Base-by-base conservation (phyloP, 768 basidiomycete species). In the Pseudohyphozyma bogoriensis region DNA sequence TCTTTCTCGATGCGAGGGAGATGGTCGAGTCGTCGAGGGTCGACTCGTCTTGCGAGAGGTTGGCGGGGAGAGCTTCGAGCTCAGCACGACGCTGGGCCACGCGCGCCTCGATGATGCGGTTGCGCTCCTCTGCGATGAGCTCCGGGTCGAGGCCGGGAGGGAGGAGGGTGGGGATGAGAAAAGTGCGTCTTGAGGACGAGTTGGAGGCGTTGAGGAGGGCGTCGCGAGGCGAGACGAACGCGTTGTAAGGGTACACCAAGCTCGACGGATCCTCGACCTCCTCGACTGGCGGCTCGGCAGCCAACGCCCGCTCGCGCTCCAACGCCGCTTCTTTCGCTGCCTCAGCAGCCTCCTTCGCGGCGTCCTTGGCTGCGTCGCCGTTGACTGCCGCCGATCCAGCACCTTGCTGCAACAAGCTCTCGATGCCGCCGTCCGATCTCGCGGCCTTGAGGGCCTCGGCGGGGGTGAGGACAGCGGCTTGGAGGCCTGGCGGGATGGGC, bases 91-190 rank as follows among this genome's bases (percentile, higher is more conserved):
- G 83, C 74, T 95, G 89, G 42, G 83, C 80, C 53, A 96, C 82
- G 26, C 93, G 83, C 6, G 87, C 85, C 69, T 95, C 88, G 58
- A 97, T 83, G 73, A 83, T 92, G 13, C 88, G 81, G 66, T 93
- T 89, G 9, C 93, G 83, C 74, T 99, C 95, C 64, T 88, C 85
- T 69, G 91, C 79, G 62, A 96, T 80, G 65, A 89, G 82, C 68
- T 92, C 85, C 5, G 92, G 87, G 72, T 99, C 95, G 33, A 99
- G 82, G 20, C 93, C 93, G 13, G 80, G 76, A 0, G 95, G 93
- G 82, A 89, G 87, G 63, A 96, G 76, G 10, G 86, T 86, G 0
- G 95, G 95, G 24, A 97, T 79, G 45, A 96, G 76, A 28, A 89
- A 80, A 4, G 60, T 61, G 18, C 56, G 39, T 11, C 52, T 28